Conservation (phyloP, 1,284 basidiomycete species). For the Ganoderma meredithae region DNA sequence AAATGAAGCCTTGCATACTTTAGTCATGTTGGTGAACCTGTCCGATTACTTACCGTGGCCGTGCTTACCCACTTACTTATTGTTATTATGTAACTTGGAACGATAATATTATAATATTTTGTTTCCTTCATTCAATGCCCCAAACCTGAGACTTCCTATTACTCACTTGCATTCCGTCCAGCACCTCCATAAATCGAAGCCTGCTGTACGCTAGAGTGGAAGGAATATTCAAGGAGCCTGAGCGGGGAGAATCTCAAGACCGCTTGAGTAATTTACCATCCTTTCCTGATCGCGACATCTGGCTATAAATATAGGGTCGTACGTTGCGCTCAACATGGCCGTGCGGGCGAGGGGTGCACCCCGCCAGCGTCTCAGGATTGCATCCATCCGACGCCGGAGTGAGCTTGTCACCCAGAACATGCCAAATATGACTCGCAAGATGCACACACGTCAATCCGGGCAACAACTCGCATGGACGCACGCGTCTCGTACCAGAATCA, state of each 20-base stretch:
- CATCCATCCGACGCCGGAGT: constrained; percentile 4
- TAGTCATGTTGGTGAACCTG: too few species aligned
- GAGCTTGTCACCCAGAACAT: constrained; percentile 7
- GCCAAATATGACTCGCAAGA: not conserved
- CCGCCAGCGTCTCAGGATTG: not conserved
- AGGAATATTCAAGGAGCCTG: not conserved
- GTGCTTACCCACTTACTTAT: too few species aligned
- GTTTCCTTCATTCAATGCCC: too few species aligned
- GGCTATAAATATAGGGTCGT: not conserved
- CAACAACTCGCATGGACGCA: not conserved
- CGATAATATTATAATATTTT: too few species aligned
- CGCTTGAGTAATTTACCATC: not conserved
- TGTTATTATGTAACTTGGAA: too few species aligned
- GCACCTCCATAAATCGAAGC: not conserved
- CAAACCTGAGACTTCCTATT: too few species aligned
- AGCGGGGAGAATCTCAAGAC: not conserved
- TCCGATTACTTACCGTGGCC: too few species aligned
- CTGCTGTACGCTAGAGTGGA: not conserved
- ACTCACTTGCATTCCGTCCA: not conserved
- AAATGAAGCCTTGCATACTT: too few species aligned
- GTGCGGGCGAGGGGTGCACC: not conserved
- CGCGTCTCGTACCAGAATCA: not conserved
- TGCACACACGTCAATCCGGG: constrained; percentile 4
- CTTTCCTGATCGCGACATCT: not conserved
- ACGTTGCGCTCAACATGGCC: not conserved